phyloP scores from a whole-genome alignment of 1,139 yeast genomes.

The Taiozyma sp. region DNA sequence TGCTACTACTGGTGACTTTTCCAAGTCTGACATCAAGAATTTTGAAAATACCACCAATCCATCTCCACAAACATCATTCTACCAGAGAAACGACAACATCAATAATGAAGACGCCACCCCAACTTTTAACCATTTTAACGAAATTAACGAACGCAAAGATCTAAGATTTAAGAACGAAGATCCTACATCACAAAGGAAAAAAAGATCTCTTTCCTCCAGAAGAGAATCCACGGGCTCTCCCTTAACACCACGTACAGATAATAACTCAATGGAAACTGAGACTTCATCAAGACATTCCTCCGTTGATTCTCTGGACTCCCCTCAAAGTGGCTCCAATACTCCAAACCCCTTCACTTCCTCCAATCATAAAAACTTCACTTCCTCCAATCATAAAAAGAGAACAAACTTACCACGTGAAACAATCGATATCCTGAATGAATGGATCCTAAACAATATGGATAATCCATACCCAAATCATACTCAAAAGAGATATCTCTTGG shows the following conservation, averaged over 20 bases:
- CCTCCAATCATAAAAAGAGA: conserved; percentile 37
- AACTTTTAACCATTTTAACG: background rate
- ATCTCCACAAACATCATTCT: background rate
- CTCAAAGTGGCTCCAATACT: conserved; percentile 3
- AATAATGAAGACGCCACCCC: background rate
- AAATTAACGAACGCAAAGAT: background rate
- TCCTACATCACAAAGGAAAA: background rate
- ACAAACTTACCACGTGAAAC: conserved; percentile 89
- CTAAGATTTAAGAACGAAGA: conserved; percentile 7
- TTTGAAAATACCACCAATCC: background rate
- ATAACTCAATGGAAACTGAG: background rate
- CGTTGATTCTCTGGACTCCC: conserved; percentile 6
- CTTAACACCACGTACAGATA: background rate
- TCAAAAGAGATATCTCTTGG: conserved; percentile 77
- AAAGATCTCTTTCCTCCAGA: background rate
- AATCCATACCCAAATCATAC: conserved; percentile 94
- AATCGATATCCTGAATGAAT: conserved; percentile 71
- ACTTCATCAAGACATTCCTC: conserved; percentile 10
- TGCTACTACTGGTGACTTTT: background rate
- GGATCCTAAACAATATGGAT: conserved; percentile 82
- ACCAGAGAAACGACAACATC: background rate
- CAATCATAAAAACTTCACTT: conserved; percentile 17
- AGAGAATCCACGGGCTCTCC: background rate
- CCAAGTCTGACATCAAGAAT: background rate
- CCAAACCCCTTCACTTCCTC: conserved; percentile 5